Conservation (phyloP, 768 basidiomycete genomes). For the Boletellus emodensis region DNA sequence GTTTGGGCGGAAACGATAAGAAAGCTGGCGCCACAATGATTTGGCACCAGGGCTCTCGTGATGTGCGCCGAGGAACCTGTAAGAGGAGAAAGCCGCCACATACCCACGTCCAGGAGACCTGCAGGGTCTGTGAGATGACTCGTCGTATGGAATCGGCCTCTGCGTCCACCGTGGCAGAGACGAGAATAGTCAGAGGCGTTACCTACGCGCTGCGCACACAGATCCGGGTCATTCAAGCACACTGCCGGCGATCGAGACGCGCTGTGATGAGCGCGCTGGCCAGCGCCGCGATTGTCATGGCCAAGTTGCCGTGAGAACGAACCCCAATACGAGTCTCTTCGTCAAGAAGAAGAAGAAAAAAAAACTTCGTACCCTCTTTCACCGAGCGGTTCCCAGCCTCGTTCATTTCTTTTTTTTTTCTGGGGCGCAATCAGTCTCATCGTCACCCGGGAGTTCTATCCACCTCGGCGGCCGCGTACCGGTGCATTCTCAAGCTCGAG, state of each 20-base stretch:
- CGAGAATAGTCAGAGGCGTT: slow-evolving; percentile 5
- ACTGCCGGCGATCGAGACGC: neutral
- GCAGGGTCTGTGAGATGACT: neutral
- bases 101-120: slow-evolving; percentile 6
- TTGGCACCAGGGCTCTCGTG: no score
- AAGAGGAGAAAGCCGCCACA: neutral
- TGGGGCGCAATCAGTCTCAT: neutral
- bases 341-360: neutral
- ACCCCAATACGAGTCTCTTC: neutral
- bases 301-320: slow-evolving; percentile 12
- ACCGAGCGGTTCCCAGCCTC: slow-evolving; percentile 13
- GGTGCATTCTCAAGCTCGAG: neutral
- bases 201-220: neutral
- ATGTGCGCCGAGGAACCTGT: neutral
- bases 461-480: no score
- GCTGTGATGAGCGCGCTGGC: neutral
- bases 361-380: slow-evolving; percentile 1
- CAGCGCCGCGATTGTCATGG: neutral
- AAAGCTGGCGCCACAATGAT: neutral
- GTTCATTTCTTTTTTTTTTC: slow-evolving; percentile 1
- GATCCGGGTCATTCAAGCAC: neutral
- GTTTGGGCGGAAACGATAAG: neutral
- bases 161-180: neutral
- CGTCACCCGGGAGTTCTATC: neutral
- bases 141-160: slow-evolving; percentile 8